These are phyloP conservation scores for Botryotinia globosa DNA, from an alignment of 2,329 filamentous ascomycete genomes.

Conservation along the genomic window DNA sequence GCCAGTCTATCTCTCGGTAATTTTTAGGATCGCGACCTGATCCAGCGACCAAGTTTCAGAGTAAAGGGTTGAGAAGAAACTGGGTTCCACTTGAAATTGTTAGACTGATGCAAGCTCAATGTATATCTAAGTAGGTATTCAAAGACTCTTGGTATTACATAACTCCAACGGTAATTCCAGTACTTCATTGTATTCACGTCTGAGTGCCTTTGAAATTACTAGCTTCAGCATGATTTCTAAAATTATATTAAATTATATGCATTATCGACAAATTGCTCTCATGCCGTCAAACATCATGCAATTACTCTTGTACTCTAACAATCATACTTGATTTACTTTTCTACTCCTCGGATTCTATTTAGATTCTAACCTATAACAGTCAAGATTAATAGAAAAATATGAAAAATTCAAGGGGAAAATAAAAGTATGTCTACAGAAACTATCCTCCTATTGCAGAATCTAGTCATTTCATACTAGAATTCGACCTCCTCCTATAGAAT, in stretches of 20 bases:
- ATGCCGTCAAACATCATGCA: too few relatives aligned
- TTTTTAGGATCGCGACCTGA: background rate
- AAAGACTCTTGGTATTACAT: background rate
- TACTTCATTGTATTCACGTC: background rate
- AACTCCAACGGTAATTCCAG: background rate
- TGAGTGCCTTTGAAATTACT: background rate
- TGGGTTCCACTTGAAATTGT: background rate
- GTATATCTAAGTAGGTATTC: background rate
- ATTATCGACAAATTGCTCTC: too few relatives aligned
- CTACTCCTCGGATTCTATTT: too few relatives aligned
- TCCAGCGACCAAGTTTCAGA: background rate
- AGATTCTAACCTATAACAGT: too few relatives aligned
- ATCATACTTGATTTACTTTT: too few relatives aligned
- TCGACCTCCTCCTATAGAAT: too few relatives aligned
- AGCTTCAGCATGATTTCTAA: background rate
- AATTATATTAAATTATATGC: background rate
- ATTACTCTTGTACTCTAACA: too few relatives aligned
- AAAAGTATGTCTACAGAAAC: too few relatives aligned
- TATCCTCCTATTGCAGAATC: too few relatives aligned
- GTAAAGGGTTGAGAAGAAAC: background rate
- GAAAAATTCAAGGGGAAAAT: too few relatives aligned
- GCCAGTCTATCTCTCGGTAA: background rate
- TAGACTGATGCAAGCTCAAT: background rate
- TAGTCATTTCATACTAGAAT: too few relatives aligned
- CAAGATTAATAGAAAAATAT: too few relatives aligned